Base-by-base conservation (phyloP, 1,284 basidiomycete species). In the Taiwanofungus camphoratus region DNA sequence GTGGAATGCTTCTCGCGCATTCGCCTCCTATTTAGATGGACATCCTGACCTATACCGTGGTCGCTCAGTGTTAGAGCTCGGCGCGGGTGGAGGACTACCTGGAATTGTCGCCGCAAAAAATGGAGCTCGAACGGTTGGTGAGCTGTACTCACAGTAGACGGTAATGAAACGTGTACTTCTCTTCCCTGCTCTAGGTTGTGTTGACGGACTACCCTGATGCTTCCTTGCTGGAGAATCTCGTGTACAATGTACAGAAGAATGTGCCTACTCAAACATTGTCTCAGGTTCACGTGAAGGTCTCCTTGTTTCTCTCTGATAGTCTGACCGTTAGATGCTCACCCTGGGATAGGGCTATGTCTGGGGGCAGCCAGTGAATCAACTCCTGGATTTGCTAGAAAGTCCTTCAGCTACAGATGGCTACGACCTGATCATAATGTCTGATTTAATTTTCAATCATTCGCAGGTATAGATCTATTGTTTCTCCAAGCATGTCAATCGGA, bases 171-270 rank as follows among this genome's bases (percentile, higher is more conserved):
- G 19, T 19, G 42, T 9, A 45, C 36, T 19, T 19, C 7, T 24
- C 3, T 13, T 8, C n/a, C 8, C 2, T 41, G 4, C 19, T 3
- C 13, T 37, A 87, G 81, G 82, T 85, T 3, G 76, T 95, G 1
- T 67, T 93, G 20, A 96, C 95, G 0, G 95, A 99, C 63, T 98
- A 97, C 63, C 93, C 94, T 0, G 95, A 98, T 54, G 58, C 70
- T 2, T 61, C 71, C 3, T 71, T 98, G n/a, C 63, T 97, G 35
- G 72, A 87, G 2, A 97, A 96, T 58, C 71, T 98, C 33, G 56
- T 64, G 11, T 63, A 73, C 46, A 98, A 98, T 58, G 75, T 90
- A 0, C 57, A 66, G 3, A 52, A 61, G 21, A 94, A 94, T 56
- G 49, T 84, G 3, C 49, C 54, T 0, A 49, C 55, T 2, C 52